Percentiles rank a stretch among this genome's conserved stretches.
These are phyloP conservation scores for Chrysosporium keratinophilum DNA, from an alignment of 2,329 filamentous ascomycete genomes.

Conservation along the genomic window DNA sequence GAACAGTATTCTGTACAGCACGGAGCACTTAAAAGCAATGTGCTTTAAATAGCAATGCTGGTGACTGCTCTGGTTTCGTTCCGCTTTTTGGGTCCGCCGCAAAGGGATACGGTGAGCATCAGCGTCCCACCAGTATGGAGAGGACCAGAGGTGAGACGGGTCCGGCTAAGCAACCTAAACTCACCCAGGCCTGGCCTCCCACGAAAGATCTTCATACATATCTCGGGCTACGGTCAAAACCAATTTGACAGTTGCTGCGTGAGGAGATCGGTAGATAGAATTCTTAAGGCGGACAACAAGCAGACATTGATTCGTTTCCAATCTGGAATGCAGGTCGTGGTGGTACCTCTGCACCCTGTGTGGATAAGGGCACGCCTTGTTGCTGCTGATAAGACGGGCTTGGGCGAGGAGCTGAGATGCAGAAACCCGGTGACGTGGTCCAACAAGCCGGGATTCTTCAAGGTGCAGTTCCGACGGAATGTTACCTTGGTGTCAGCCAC, in stretches of 20 bases:
- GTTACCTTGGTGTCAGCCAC: conserved; percentile 6
- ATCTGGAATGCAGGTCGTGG: not conserved
- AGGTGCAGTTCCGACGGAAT: conserved; percentile 4
- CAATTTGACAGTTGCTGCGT: not conserved
- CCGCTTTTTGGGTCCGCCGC: not conserved
- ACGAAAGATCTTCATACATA: not conserved
- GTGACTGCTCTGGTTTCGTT: not conserved
- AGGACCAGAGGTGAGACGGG: not conserved
- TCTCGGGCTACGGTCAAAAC: not conserved
- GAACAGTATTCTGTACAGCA: no score
- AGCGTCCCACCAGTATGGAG: not conserved
- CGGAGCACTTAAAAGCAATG: no score
- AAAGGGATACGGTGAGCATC: not conserved
- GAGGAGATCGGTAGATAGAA: not conserved
- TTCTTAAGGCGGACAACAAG: not conserved
- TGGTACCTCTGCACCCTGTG: conserved; percentile 3
- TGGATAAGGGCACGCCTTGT: not conserved
- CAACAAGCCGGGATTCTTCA: conserved; percentile 7
- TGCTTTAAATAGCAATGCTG: no score
- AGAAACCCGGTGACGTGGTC: conserved; percentile 9
- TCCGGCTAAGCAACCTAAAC: not conserved
- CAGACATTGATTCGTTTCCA: not conserved
- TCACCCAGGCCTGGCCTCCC: not conserved
- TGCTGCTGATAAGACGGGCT: not conserved
- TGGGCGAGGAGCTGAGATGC: not conserved